A percentile compares a stretch with the other conserved stretches of the same genome.
These are phyloP conservation scores for Sordariomycetes sp. DNA, from an alignment of 2,329 filamentous ascomycete genomes.

Conservation along the genomic window DNA sequence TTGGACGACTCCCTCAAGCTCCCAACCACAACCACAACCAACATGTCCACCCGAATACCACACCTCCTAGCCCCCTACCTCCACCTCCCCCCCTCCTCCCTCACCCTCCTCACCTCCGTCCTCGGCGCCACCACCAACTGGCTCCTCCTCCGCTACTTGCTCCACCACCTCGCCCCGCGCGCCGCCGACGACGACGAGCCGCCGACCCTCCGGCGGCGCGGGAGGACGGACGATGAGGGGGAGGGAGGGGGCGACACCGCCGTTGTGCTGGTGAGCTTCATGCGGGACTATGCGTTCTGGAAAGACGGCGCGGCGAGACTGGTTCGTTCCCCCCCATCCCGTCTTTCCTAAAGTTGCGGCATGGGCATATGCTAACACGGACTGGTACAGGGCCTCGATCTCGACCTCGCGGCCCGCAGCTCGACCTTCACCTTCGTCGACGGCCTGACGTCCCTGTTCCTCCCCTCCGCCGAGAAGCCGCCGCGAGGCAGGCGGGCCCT, in stretches of 20 bases:
- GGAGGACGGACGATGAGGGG: not conserved
- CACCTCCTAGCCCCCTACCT: slow-evolving; percentile 56
- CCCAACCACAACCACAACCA: not conserved
- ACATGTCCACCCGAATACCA: slow-evolving; percentile 44
- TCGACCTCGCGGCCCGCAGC: slow-evolving; percentile 46
- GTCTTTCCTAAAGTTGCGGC: not conserved
- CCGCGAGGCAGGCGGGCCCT: slow-evolving; percentile 9
- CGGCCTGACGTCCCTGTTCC: slow-evolving; percentile 52
- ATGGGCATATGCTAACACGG: not conserved
- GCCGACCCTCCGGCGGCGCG: not conserved
- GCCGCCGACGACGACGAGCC: slow-evolving; percentile 1
- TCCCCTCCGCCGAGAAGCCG: slow-evolving; percentile 3
- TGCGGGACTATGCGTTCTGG: slow-evolving; percentile 74
- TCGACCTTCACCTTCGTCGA: slow-evolving; percentile 65
- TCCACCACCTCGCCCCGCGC: slow-evolving; percentile 25
- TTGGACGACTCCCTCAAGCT: not conserved
- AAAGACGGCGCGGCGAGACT: slow-evolving; percentile 56
- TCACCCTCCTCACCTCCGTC: slow-evolving; percentile 59
- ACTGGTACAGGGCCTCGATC: slow-evolving; percentile 53
- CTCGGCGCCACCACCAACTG: slow-evolving; percentile 55
- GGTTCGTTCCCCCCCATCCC: slow-evolving; percentile 27
- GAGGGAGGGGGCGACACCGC: slow-evolving; percentile 13
- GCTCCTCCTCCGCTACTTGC: slow-evolving; percentile 49
- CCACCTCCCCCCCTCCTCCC: slow-evolving; percentile 44
- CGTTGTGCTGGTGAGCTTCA: slow-evolving; percentile 73